A percentile compares a stretch with the other conserved stretches of the same genome.
phyloP scores from a whole-genome alignment of 768 basidiomycete genomes.

The Trametes meyenii region DNA sequence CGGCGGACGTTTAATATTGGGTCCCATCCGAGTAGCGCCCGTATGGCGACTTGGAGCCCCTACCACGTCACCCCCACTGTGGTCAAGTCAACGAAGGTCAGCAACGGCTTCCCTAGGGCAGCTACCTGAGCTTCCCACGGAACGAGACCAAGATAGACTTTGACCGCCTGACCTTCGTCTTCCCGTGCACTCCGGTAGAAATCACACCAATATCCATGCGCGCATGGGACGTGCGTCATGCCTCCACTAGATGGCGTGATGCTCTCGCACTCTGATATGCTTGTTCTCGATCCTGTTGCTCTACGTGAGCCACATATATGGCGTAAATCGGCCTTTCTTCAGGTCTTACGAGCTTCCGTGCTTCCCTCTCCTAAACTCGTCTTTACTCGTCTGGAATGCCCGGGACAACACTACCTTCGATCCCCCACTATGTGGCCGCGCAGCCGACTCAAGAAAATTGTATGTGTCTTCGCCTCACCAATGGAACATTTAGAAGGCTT shows the following conservation, averaged over 20 bases:
- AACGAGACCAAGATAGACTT: no score
- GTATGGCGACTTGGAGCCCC: no score
- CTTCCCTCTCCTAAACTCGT: no score
- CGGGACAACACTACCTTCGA: slow-evolving; percentile 16
- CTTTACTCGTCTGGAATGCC: slow-evolving; percentile 14
- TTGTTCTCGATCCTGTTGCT: background rate
- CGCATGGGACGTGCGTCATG: slow-evolving; percentile 2
- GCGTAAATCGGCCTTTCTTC: background rate
- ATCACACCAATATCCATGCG: background rate
- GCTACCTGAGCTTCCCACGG: no score
- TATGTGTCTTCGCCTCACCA: background rate
- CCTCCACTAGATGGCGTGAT: slow-evolving; percentile 18
- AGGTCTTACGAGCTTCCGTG: background rate
- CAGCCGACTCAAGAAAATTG: slow-evolving; percentile 26
- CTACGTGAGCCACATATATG: no score
- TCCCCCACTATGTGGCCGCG: slow-evolving; percentile 30
- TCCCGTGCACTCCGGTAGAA: no score
- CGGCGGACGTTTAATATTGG: background rate
- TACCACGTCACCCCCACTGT: no score
- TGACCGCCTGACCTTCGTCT: no score
- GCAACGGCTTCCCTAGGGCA: no score
- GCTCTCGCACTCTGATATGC: background rate
- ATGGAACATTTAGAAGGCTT: background rate
- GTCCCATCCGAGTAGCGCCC: background rate
- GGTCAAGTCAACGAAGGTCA: no score